These are phyloP conservation scores for Trichosporon ovoides DNA, from an alignment of 1,284 basidiomycete genomes.

Conservation along the genomic window DNA sequence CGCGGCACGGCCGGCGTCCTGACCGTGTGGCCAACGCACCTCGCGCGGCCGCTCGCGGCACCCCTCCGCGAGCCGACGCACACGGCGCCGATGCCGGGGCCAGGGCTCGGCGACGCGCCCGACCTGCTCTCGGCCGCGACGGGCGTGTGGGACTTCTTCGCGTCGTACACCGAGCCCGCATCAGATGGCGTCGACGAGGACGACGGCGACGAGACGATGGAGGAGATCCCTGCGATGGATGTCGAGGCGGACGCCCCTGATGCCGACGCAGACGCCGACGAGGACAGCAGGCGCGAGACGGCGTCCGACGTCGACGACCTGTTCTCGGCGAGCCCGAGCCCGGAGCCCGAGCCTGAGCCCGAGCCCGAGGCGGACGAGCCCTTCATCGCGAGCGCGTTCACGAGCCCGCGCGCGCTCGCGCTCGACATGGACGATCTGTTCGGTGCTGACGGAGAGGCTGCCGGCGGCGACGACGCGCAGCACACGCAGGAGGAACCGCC, in stretches of 20 bases:
- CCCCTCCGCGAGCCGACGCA: neutral
- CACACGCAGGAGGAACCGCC: neutral
- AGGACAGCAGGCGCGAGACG: constrained; percentile 18
- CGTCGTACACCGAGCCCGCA: constrained; percentile 27
- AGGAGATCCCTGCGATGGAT: constrained; percentile 3
- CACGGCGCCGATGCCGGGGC: neutral
- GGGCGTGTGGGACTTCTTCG: constrained; percentile 32
- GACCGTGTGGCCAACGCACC: constrained; percentile 41
- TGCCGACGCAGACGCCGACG: constrained; percentile 12
- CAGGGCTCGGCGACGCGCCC: constrained; percentile 13
- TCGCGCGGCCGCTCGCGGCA: constrained; percentile 16
- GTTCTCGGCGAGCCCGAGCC: constrained; percentile 31
- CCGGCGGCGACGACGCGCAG: neutral
- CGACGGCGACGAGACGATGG: constrained; percentile 4
- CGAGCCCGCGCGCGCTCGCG: constrained; percentile 8
- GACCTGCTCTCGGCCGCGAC: constrained; percentile 32
- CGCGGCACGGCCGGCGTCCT: constrained; percentile 29
- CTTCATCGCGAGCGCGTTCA: constrained; percentile 11
- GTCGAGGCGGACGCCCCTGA: constrained; percentile 6
- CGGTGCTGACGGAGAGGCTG: constrained; percentile 12
- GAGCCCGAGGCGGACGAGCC: constrained; percentile 7
- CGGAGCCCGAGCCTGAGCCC: constrained; percentile 7
- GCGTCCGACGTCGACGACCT: constrained; percentile 36
- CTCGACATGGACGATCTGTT: constrained; percentile 25
- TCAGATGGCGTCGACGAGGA: constrained; percentile 18